A percentile compares a stretch with the other conserved stretches of the same genome.
phyloP scores from a whole-genome alignment of 208 protist genomes.

The Histomonas meleagridis region DNA sequence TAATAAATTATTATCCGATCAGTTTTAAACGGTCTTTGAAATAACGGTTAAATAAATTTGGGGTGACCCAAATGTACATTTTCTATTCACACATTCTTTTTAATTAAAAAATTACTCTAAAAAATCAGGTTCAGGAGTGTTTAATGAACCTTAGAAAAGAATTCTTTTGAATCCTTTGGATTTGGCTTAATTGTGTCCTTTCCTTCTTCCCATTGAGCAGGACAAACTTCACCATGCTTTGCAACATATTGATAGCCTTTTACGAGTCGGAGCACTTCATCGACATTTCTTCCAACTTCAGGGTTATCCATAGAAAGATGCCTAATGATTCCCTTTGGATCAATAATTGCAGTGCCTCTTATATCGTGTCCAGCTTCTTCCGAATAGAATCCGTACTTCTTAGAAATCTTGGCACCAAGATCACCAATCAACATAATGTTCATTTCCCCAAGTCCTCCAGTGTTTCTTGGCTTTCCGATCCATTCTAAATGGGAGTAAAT shows the following conservation, averaged over 20 bases:
- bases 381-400: neutral
- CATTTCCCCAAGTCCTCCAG: conserved; percentile 33
- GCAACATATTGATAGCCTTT: neutral
- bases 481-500: conserved; percentile 37
- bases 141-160: neutral
- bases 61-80: no score
- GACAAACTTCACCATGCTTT: neutral
- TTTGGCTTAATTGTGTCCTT: neutral
- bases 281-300: neutral
- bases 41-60: no score
- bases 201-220: neutral
- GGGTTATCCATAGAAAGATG: conserved; percentile 26
- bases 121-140: no score
- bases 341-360: conserved; percentile 33
- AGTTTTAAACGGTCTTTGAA: no score
- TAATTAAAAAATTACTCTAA: no score
- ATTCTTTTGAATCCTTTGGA: conserved; percentile 17
- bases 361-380: neutral
- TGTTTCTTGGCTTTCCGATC: neutral
- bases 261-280: neutral
- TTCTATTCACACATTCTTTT: no score
- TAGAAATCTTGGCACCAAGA: neutral
- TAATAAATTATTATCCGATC: no score
- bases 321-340: conserved; percentile 3
- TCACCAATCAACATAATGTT: conserved; percentile 38